A percentile compares a stretch with the other conserved stretches of the same genome.
Evolutionary conservation across 2,329 filamentous ascomycete species (phyloP).

Genomic region (Phialemonium atrogriseum): DNA sequence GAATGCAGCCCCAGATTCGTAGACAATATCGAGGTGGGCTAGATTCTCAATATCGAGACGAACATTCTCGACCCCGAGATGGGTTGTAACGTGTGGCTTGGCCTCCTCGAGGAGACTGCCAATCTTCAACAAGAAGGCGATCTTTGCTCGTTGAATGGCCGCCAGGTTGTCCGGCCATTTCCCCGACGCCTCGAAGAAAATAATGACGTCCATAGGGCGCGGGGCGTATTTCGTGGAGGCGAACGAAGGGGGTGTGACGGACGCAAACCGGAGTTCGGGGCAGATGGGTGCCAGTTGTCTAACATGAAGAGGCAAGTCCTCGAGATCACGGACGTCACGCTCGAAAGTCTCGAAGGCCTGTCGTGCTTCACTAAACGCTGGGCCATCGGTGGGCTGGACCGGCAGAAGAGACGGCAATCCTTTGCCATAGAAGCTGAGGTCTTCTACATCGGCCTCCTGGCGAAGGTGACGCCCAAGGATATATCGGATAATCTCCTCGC

Average conservation of each 20-base stretch:
- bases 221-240: constrained; percentile 34
- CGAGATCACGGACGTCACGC: constrained; percentile 65
- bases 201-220: constrained; percentile 63
- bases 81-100: constrained; percentile 51
- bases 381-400: constrained; percentile 36
- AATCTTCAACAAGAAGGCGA: constrained; percentile 77
- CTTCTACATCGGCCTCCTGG: constrained; percentile 36
- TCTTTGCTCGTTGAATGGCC: constrained; percentile 88
- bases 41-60: constrained; percentile 63
- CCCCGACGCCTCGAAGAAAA: constrained; percentile 89
- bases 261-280: constrained; percentile 66
- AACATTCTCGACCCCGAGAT: constrained; percentile 74
- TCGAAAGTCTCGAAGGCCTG: constrained; percentile 68
- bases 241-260: constrained; percentile 43
- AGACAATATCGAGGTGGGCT: constrained; percentile 74
- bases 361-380: constrained; percentile 60
- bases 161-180: constrained; percentile 89
- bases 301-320: constrained; percentile 80
- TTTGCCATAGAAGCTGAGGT: constrained; percentile 42
- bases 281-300: constrained; percentile 70
- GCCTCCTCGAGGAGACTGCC: constrained; percentile 58
- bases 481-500: constrained; percentile 72
- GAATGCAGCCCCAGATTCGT: constrained; percentile 65
- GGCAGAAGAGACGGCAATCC: constrained; percentile 41
- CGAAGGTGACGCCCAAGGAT: constrained; percentile 63